These are phyloP conservation scores for Fusarium aywerte DNA, from an alignment of 2,329 filamentous ascomycete genomes.

Conservation along the genomic window DNA sequence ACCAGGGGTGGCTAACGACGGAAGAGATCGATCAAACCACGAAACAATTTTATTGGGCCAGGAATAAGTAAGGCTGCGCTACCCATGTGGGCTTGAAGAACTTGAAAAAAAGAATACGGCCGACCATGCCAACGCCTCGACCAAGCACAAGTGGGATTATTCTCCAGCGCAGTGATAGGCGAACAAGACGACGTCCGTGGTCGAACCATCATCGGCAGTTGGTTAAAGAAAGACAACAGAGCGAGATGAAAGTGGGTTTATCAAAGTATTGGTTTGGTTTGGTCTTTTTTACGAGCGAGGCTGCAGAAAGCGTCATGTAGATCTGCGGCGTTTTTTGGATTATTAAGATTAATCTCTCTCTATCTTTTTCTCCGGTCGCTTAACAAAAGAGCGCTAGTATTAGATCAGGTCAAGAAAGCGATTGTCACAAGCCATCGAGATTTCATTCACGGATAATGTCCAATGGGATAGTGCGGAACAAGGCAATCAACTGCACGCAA, in stretches of 20 bases:
- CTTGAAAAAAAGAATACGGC: background rate
- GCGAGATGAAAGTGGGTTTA: background rate
- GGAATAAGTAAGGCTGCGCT: background rate
- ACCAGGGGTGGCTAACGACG: background rate
- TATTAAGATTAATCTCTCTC: background rate
- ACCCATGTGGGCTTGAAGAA: background rate
- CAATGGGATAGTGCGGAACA: constrained; percentile 1
- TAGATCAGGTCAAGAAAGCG: background rate
- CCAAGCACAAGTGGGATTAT: background rate
- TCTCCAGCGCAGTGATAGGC: background rate
- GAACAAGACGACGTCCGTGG: constrained; percentile 7
- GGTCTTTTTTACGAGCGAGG: constrained; percentile 18
- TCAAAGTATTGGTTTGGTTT: background rate
- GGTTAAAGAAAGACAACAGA: background rate
- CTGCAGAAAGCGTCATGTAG: constrained; percentile 29
- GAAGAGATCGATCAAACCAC: background rate
- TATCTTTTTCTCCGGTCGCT: constrained; percentile 3
- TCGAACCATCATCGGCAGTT: constrained; percentile 2
- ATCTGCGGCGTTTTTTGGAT: constrained; percentile 29
- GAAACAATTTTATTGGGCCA: background rate
- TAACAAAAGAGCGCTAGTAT: constrained; percentile 16
- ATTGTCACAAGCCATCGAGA: constrained; percentile 14
- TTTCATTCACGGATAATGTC: background rate
- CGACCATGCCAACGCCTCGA: background rate
- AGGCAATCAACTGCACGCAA: background rate